Conservation (phyloP, 257 asterid genomes). For the Solanum virginianum region DNA sequence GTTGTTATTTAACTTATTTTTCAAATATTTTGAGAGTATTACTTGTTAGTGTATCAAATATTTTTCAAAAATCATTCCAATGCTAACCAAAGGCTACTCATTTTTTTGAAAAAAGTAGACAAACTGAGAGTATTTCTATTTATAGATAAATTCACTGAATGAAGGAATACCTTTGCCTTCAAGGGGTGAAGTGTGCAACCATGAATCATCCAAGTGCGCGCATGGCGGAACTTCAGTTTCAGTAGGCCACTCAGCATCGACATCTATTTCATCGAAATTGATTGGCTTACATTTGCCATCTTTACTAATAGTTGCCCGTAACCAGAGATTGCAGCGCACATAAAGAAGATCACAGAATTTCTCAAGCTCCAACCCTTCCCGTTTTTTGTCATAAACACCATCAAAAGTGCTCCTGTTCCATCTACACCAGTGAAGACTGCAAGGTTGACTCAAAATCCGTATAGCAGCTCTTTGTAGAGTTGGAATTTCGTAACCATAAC, state of each 20-base stretch:
- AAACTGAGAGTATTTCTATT: not conserved
- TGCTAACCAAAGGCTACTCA: not conserved
- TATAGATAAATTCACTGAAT: not conserved
- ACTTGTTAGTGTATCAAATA: not conserved
- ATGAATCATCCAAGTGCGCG: conserved; percentile 11
- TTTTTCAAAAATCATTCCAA: not conserved
- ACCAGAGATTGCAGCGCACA: conserved; percentile 38
- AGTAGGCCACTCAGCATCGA: conserved; percentile 22
- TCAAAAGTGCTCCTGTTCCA: conserved; percentile 37
- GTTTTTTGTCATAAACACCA: conserved; percentile 8
- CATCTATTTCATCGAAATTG: conserved; percentile 22
- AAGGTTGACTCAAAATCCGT: conserved; percentile 30
- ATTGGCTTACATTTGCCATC: conserved; percentile 12
- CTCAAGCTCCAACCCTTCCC: conserved; percentile 8
- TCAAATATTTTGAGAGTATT: too few species aligned
- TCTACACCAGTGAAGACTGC: conserved; percentile 36
- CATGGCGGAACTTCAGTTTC: conserved; percentile 15
- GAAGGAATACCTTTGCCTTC: not conserved
- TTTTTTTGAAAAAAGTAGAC: not conserved
- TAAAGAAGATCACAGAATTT: conserved; percentile 25
- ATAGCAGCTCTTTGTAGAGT: conserved; percentile 31
- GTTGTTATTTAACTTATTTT: too few species aligned
- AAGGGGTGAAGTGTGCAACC: conserved; percentile 10
- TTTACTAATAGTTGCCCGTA: conserved; percentile 16
- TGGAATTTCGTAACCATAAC: conserved; percentile 34